Conservation (phyloP, 192 early-diverging fungal genomes). For the Coemansia sp. region DNA sequence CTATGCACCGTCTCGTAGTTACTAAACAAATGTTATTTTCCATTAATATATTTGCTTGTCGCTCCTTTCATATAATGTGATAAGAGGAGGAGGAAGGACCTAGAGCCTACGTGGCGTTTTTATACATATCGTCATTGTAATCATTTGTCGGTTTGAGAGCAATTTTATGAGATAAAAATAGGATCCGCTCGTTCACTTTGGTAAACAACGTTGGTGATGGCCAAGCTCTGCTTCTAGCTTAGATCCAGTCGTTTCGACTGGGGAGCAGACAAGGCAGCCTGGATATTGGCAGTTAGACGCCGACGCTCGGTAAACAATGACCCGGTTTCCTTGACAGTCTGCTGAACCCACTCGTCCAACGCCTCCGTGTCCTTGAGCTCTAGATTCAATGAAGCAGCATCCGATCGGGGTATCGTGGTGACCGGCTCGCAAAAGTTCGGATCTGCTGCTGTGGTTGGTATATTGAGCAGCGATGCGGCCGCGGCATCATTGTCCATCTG, state of each 20-base stretch:
- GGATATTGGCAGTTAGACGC: constrained; percentile 42
- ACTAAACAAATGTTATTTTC: neutral
- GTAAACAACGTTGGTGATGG: neutral
- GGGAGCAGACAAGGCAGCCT: constrained; percentile 45
- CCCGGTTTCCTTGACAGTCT: constrained; percentile 31
- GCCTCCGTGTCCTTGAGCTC: neutral
- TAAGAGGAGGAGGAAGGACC: no score
- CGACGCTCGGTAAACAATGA: constrained; percentile 42
- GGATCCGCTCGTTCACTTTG: no score
- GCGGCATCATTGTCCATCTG: constrained; percentile 38
- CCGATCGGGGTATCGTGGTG: constrained; percentile 17
- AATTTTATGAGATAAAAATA: no score
- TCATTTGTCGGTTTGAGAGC: no score
- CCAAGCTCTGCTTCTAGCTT: neutral
- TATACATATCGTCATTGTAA: no score
- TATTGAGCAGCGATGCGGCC: constrained; percentile 24
- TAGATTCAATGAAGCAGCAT: neutral
- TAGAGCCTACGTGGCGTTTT: no score
- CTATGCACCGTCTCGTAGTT: neutral
- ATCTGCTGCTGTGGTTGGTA: constrained; percentile 21
- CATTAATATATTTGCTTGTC: neutral
- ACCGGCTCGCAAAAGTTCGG: constrained; percentile 11
- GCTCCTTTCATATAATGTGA: no score
- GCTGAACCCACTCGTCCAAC: constrained; percentile 35
- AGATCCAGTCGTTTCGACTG: constrained; percentile 22